phyloP scores from a whole-genome alignment of 2,329 filamentous ascomycete species.

The Aureobasidium sp. region DNA sequence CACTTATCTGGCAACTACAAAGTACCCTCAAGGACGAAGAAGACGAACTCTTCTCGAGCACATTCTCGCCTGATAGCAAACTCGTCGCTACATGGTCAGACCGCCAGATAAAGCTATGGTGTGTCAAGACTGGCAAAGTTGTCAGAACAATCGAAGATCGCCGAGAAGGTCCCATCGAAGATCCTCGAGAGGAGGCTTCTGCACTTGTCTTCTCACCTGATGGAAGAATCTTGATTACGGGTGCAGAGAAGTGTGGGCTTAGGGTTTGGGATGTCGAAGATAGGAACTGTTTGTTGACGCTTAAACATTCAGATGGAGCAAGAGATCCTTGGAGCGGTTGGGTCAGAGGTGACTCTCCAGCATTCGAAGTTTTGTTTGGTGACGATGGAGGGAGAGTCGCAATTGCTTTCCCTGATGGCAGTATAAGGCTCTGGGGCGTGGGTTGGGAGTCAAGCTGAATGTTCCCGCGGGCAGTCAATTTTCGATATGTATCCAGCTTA shows the following conservation, averaged over 20 bases:
- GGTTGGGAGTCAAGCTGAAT: background rate
- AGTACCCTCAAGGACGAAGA: background rate
- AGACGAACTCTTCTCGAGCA: background rate
- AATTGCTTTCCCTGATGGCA: slow-evolving; percentile 2
- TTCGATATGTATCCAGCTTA: no score
- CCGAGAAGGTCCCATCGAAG: background rate
- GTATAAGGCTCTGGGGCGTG: background rate
- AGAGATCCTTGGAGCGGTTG: background rate
- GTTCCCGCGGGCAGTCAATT: no score
- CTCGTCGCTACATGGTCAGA: background rate
- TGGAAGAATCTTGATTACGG: background rate
- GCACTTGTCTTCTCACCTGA: background rate
- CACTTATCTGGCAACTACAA: background rate
- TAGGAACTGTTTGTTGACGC: background rate
- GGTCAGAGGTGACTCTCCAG: background rate
- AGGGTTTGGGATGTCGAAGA: background rate
- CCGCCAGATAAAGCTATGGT: background rate
- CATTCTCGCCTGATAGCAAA: background rate
- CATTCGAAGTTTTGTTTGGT: background rate
- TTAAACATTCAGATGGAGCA: background rate
- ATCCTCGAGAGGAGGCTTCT: background rate
- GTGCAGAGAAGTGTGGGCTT: background rate
- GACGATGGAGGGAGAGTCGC: background rate
- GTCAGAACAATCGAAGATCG: background rate
- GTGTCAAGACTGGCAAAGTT: background rate